Evolutionary conservation across 1,139 yeast genomes (phyloP).

Genomic region (Geotrichum fermentans): DNA sequence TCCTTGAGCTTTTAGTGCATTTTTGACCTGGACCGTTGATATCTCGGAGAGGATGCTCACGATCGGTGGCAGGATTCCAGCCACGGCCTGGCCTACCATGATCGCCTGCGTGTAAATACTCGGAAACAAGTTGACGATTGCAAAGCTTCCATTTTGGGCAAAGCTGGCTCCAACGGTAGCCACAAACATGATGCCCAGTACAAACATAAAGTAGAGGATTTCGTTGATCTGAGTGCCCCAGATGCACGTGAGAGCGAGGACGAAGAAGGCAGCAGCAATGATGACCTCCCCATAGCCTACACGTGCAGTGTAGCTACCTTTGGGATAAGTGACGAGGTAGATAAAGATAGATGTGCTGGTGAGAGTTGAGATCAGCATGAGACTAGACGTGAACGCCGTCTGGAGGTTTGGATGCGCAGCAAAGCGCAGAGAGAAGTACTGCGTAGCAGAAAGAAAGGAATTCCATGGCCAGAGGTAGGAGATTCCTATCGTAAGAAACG

Average conservation of each 20-base stretch:
- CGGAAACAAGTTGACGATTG: conserved; percentile 76
- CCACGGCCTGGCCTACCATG: conserved; percentile 91
- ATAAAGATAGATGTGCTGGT: conserved; percentile 60
- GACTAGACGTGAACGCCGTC: conserved; percentile 66
- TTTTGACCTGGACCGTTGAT: conserved; percentile 8
- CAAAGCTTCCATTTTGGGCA: conserved; percentile 89
- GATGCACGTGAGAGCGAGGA: conserved; percentile 39
- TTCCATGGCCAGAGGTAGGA: conserved; percentile 91
- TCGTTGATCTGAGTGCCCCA: conserved; percentile 24
- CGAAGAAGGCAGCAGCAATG: conserved; percentile 52
- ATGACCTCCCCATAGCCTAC: conserved; percentile 55
- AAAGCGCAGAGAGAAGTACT: conserved; percentile 48
- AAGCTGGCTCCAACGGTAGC: conserved; percentile 50
- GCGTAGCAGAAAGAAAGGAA: conserved; percentile 79
- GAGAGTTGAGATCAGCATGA: conserved; percentile 85
- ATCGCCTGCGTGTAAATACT: conserved; percentile 78
- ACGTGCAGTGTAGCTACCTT: conserved; percentile 56
- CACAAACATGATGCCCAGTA: conserved; percentile 43
- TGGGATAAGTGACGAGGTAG: conserved; percentile 62
- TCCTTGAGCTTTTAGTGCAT: not conserved
- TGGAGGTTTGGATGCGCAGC: conserved; percentile 7
- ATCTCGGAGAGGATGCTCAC: conserved; percentile 58
- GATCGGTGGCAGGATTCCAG: conserved; percentile 85
- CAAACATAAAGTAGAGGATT: conserved; percentile 48
- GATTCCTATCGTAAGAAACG: conserved; percentile 15